Conservation (phyloP, 176 grass and related monocot genomes). For the Areca catechu region DNA sequence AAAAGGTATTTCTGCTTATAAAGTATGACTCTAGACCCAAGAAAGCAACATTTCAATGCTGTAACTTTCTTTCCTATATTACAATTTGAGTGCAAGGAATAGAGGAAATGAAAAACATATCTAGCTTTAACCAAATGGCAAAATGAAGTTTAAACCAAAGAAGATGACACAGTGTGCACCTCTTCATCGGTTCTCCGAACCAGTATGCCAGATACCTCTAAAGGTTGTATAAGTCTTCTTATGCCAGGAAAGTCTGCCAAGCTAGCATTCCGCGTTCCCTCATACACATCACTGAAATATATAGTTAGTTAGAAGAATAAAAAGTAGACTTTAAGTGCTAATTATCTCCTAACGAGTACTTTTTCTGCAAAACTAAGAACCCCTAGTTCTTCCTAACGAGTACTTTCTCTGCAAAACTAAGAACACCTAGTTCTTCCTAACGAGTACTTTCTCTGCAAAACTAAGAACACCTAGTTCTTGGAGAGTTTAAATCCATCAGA, state of each 20-base stretch:
- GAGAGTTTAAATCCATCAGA: too few relatives aligned
- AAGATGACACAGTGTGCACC: slow-evolving; percentile 20
- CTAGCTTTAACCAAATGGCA: slow-evolving; percentile 3
- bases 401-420: too few relatives aligned
- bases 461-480: too few relatives aligned
- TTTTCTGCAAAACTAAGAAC: too few relatives aligned
- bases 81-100: too few relatives aligned
- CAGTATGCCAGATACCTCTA: slow-evolving; percentile 74
- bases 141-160: not conserved
- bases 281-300: slow-evolving; percentile 75
- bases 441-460: too few relatives aligned
- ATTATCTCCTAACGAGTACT: too few relatives aligned
- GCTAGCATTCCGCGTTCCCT: slow-evolving; percentile 80
- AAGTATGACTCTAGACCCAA: not conserved
- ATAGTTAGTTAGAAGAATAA: slow-evolving; percentile 7
- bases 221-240: slow-evolving; percentile 67
- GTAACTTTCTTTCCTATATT: too few relatives aligned
- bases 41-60: too few relatives aligned
- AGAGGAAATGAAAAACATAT: too few relatives aligned
- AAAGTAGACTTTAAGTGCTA: not conserved
- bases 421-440: too few relatives aligned
- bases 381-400: too few relatives aligned
- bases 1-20: slow-evolving; percentile 1
- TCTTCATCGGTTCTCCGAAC: slow-evolving; percentile 69
- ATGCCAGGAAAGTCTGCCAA: slow-evolving; percentile 69